Percentiles rank a stretch among this genome's conserved stretches.
These are phyloP conservation scores for Ilyonectria destructans DNA, from an alignment of 2,329 filamentous ascomycete genomes.

Conservation along the genomic window DNA sequence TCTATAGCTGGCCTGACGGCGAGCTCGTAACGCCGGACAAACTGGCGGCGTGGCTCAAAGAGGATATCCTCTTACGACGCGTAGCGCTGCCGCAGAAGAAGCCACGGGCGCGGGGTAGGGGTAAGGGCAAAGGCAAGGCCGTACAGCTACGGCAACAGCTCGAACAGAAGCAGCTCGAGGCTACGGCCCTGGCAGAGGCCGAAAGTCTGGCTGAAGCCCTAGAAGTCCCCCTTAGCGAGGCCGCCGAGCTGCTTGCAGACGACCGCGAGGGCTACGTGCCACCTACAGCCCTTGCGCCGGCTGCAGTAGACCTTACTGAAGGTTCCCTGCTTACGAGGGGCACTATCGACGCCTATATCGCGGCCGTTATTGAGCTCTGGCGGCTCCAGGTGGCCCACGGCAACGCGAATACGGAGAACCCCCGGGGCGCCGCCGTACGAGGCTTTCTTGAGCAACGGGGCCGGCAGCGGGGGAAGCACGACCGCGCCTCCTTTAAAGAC, in stretches of 20 bases:
- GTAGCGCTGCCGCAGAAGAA: conserved; percentile 8
- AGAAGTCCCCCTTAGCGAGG: neutral
- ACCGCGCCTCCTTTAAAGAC: too few species aligned
- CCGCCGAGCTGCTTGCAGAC: conserved; percentile 4
- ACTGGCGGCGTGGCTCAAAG: too few species aligned
- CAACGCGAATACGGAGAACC: too few species aligned
- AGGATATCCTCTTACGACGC: too few species aligned
- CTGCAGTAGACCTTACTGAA: conserved; percentile 7
- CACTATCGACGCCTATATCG: conserved; percentile 5
- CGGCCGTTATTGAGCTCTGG: conserved; percentile 2
- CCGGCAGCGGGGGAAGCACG: too few species aligned
- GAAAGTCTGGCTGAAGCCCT: conserved; percentile 4
- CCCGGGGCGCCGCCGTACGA: too few species aligned
- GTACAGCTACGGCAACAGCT: conserved; percentile 8
- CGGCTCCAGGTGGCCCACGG: too few species aligned
- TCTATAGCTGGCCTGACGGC: conserved; percentile 3
- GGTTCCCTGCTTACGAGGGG: conserved; percentile 5
- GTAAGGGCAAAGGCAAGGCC: conserved; percentile 1
- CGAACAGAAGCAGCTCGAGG: conserved; percentile 1
- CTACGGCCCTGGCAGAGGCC: neutral
- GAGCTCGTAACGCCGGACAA: too few species aligned
- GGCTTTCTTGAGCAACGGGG: too few species aligned
- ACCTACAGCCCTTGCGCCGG: neutral
- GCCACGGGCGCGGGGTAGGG: conserved; percentile 9
- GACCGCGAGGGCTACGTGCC: conserved; percentile 1